Base-by-base conservation (phyloP, 768 basidiomycete species). In the Mycena olivaceomarginata region DNA sequence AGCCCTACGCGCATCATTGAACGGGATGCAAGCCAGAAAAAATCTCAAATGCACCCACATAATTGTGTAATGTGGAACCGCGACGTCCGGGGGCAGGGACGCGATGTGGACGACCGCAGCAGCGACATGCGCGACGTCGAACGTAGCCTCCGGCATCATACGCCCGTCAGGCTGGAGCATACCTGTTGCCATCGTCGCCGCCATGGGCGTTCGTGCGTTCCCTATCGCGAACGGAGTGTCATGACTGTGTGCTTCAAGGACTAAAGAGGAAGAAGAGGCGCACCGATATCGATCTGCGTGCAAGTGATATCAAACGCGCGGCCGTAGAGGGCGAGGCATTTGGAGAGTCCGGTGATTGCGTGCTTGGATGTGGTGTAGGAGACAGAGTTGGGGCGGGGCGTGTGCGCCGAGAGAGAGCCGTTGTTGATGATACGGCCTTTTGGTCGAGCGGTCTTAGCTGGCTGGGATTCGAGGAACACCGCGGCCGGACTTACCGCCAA, bases 401-500 rank as follows among this genome's bases (percentile, higher is more conserved):
- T 87, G 76, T 94, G 91, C 0, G 95, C 94, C 0, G 94, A 90
- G 37, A 96, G 87, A n/a, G 93, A 94, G 1, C 96, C 96, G 80
- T 97, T 96, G 86, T 97, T 96, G 85, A 98, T 94, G 77, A 97
- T 95, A n/a, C 95, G 90, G 3, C 92, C 93, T 93, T 12, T 20
- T 20, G 16, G 63, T 40, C 48, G 48, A 60, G 37, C 43, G 46
- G 31, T 31, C 22, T 40, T 7, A 31, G 31, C 31, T 31, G 31
- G 31, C 31, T 31, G 31, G 31, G 31, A 31, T 31, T 31, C 31
- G 31, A 31, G 3, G 31, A 31, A 31, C 31, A 31, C 31, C 2
- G 31, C 8, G 5, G 16, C 37, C 40, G 1, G 20, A 82, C 85
- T 81, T 79, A 90, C 95, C 96, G 76, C 96, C 96, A 71, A 88